These are phyloP conservation scores for Trichoderma orchidacearum DNA, from an alignment of 495 filamentous ascomycete species.

Conservation along the genomic window DNA sequence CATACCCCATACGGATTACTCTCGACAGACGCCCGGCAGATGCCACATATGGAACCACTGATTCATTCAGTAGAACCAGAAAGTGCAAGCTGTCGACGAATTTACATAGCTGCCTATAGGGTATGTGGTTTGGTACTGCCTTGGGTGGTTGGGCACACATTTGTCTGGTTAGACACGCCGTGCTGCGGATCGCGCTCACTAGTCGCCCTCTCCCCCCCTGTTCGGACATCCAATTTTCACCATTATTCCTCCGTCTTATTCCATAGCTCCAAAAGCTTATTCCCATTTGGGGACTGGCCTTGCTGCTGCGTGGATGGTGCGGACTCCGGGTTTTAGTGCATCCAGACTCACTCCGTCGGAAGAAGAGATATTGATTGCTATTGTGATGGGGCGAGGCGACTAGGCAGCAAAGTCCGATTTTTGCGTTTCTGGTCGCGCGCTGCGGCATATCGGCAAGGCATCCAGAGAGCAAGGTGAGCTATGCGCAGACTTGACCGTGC, in stretches of 20 bases:
- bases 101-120: no score
- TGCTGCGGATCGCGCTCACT: neutral
- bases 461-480: neutral
- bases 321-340: neutral
- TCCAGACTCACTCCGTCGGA: neutral
- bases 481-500: no score
- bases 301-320: neutral
- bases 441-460: neutral
- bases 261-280: neutral
- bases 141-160: neutral
- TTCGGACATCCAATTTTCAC: neutral
- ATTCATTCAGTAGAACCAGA: no score
- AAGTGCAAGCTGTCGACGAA: no score
- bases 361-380: no score
- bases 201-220: no score
- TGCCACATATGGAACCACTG: no score
- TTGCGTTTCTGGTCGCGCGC: neutral
- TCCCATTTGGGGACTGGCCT: neutral
- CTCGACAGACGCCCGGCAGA: no score
- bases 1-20: no score
- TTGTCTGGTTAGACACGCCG: neutral
- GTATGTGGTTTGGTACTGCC: no score
- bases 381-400: neutral
- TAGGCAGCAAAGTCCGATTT: neutral
- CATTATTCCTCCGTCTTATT: constrained; percentile 2